Evolutionary conservation across 2,329 filamentous ascomycete species (phyloP).

Genomic region (Talaromyces sp.): DNA sequence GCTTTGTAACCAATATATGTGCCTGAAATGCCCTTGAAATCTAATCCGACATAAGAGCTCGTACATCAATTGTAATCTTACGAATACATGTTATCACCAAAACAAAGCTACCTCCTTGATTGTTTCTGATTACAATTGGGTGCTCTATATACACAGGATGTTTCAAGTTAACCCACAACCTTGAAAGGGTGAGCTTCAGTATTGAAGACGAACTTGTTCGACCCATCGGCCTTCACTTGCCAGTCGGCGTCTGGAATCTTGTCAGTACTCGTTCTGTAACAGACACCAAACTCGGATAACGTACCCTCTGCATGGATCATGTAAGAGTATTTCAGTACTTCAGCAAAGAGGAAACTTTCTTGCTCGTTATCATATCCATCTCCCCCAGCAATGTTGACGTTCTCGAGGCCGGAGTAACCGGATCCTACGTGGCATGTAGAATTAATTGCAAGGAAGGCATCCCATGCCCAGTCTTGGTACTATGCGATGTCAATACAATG

Average conservation of each 20-base stretch:
- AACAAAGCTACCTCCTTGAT: not conserved
- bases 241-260: conserved; percentile 52
- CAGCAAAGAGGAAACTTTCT: conserved; percentile 85
- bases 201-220: conserved; percentile 59
- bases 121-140: not conserved
- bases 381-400: conserved; percentile 64
- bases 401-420: conserved; percentile 61
- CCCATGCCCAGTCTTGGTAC: conserved; percentile 83
- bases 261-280: conserved; percentile 18
- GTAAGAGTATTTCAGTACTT: conserved; percentile 81
- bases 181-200: conserved; percentile 62
- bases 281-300: conserved; percentile 1
- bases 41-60: not conserved
- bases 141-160: not conserved
- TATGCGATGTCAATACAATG: conserved; percentile 17
- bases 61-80: not conserved
- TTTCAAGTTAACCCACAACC: not conserved
- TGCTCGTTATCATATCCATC: conserved; percentile 65
- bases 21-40: not conserved
- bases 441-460: conserved; percentile 68
- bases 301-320: conserved; percentile 57
- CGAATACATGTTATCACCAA: not conserved
- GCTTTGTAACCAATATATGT: not conserved
- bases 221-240: conserved; percentile 50
- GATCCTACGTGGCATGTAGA: conserved; percentile 59